Evolutionary conservation across 2,329 filamentous ascomycete genomes (phyloP).

Genomic region (Phialocephala sp.): DNA sequence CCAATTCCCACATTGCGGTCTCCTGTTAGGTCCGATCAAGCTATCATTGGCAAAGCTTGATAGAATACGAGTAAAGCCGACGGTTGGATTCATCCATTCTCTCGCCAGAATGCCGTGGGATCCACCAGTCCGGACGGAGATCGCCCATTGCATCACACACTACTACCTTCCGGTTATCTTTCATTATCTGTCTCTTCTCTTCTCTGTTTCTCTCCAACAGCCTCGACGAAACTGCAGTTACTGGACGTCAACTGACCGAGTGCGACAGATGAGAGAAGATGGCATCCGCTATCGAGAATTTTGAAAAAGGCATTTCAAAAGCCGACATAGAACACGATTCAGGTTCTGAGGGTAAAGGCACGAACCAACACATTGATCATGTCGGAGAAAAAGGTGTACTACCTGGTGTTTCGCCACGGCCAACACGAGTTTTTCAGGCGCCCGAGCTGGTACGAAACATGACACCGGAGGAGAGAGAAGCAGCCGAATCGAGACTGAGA

Average conservation of each 20-base stretch:
- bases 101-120: neutral
- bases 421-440: slow-evolving; percentile 21
- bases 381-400: slow-evolving; percentile 16
- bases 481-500: slow-evolving; percentile 61
- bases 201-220: neutral
- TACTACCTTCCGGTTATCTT: neutral
- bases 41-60: slow-evolving; percentile 19
- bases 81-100: slow-evolving; percentile 4
- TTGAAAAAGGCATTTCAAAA: slow-evolving; percentile 25
- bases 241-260: neutral
- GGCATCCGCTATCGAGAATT: slow-evolving; percentile 22
- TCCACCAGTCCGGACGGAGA: neutral
- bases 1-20: slow-evolving; percentile 2
- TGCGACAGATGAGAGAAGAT: slow-evolving; percentile 15
- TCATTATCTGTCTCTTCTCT: slow-evolving; percentile 6
- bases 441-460: slow-evolving; percentile 49
- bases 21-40: neutral
- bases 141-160: neutral
- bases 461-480: slow-evolving; percentile 54
- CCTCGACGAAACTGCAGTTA: neutral
- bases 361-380: slow-evolving; percentile 30
- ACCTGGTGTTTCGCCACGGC: neutral
- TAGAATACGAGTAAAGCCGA: slow-evolving; percentile 14
- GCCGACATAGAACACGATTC: slow-evolving; percentile 29
- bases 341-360: slow-evolving; percentile 30